These are phyloP conservation scores for Fusarium beomiforme DNA, from an alignment of 2,329 filamentous ascomycete genomes.

Conservation along the genomic window DNA sequence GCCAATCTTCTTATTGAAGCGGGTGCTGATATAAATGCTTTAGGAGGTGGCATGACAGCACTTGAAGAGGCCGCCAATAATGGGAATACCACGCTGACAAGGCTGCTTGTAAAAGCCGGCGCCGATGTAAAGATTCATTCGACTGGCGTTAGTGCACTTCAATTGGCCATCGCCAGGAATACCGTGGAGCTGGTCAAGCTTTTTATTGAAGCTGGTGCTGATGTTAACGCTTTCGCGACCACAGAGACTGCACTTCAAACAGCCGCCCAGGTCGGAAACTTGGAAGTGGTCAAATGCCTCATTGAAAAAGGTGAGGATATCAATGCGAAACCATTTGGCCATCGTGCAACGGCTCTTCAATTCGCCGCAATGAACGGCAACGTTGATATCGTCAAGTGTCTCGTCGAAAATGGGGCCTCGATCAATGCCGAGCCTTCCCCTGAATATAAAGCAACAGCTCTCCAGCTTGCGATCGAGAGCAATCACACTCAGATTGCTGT, in stretches of 20 bases:
- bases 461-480: fast-evolving
- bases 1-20: fast-evolving
- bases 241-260: slow-evolving; percentile 40
- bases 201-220: background rate
- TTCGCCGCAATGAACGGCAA: fast-evolving
- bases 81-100: fast-evolving
- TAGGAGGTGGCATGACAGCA: background rate
- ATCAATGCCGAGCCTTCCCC: fast-evolving
- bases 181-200: background rate
- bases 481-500: fast-evolving
- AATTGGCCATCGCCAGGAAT: too few relatives aligned
- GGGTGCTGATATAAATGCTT: background rate
- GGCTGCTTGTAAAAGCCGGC: background rate
- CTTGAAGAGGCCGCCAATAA: fast-evolving
- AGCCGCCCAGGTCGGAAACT: slow-evolving; percentile 15
- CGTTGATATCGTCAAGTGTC: fast-evolving
- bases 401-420: fast-evolving
- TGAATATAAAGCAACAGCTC: fast-evolving
- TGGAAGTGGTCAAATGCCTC: slow-evolving; percentile 25
- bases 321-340: slow-evolving; percentile 31
- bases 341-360: fast-evolving
- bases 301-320: slow-evolving; percentile 50
- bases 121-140: background rate
- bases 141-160: too few relatives aligned
- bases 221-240: fast-evolving